These are phyloP conservation scores for Eucalyptus marginata DNA, from an alignment of 345 rosid species.

Conservation along the genomic window DNA sequence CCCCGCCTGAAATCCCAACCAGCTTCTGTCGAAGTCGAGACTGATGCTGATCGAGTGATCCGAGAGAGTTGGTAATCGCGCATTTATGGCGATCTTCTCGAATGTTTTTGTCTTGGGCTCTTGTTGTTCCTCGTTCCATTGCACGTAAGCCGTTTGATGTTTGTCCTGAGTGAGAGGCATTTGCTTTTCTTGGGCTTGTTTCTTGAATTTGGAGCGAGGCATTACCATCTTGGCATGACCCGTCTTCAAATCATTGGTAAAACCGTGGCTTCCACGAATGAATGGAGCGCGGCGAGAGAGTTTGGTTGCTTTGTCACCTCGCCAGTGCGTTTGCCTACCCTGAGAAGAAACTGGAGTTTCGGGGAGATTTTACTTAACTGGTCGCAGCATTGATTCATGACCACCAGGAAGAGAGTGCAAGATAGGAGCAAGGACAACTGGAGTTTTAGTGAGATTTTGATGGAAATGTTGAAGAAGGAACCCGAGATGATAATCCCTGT, in stretches of 20 bases:
- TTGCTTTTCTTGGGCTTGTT: not conserved
- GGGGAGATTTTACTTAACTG: not conserved
- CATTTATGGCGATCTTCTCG: not conserved
- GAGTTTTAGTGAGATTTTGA: not conserved
- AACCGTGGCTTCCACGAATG: not conserved
- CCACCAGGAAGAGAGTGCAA: slow-evolving; percentile 60
- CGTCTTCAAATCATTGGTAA: not conserved
- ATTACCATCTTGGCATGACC: not conserved
- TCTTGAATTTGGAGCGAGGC: not conserved
- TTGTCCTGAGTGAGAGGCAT: not conserved
- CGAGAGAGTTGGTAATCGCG: not conserved
- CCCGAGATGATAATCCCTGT: slow-evolving; percentile 53
- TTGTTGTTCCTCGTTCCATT: not conserved
- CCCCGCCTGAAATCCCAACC: not conserved
- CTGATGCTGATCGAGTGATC: not conserved
- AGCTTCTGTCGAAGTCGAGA: not conserved
- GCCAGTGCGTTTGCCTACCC: not conserved
- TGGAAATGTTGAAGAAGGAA: slow-evolving; percentile 58
- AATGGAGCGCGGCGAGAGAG: not conserved
- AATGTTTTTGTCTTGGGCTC: not conserved
- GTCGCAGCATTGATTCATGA: slow-evolving; percentile 30
- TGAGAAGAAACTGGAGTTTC: not conserved
- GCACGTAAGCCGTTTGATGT: not conserved
- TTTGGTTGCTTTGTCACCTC: not conserved
- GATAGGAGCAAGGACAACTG: not conserved